Conservation (phyloP, 192 early-diverging fungal genomes). For the Paraglomus brasilianum region DNA sequence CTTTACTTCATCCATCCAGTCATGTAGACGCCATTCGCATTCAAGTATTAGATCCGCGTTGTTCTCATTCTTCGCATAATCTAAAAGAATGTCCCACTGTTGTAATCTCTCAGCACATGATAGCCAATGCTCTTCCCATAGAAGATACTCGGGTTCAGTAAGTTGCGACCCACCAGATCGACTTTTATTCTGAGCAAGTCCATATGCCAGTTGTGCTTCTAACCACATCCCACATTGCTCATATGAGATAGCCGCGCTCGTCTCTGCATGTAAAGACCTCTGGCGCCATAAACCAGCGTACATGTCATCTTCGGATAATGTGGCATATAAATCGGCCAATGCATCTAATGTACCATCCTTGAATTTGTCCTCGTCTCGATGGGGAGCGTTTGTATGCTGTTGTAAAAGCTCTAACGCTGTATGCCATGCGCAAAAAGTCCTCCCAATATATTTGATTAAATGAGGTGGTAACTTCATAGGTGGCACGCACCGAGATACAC, state of each 20-base stretch:
- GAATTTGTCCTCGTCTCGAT: conserved; percentile 84
- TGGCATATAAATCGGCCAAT: conserved; percentile 78
- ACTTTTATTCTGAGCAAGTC: conserved; percentile 90
- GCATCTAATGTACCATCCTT: conserved; percentile 90
- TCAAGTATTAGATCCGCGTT: conserved; percentile 87
- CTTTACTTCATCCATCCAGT: conserved; percentile 87
- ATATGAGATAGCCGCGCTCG: conserved; percentile 93
- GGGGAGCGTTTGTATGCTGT: conserved; percentile 43
- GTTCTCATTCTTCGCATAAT: conserved; percentile 88
- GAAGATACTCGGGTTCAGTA: conserved; percentile 90
- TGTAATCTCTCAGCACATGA: conserved; percentile 86
- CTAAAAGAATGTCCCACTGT: conserved; percentile 95
- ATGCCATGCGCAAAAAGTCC: conserved; percentile 92
- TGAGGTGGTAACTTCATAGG: conserved; percentile 85
- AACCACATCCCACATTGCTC: conserved; percentile 94
- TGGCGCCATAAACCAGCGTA: conserved; percentile 91
- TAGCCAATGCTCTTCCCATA: conserved; percentile 99
- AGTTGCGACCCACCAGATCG: conserved; percentile 82
- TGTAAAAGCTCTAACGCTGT: conserved; percentile 84
- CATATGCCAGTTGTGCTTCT: conserved; percentile 87
- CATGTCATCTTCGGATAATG: conserved; percentile 90
- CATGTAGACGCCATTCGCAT: conserved; percentile 91
- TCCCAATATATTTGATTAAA: conserved; percentile 90
- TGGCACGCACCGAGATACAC: conserved; percentile 72
- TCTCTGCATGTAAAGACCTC: conserved; percentile 85